phyloP scores from a whole-genome alignment of 495 filamentous ascomycete species.

The Echria macrotheca region DNA sequence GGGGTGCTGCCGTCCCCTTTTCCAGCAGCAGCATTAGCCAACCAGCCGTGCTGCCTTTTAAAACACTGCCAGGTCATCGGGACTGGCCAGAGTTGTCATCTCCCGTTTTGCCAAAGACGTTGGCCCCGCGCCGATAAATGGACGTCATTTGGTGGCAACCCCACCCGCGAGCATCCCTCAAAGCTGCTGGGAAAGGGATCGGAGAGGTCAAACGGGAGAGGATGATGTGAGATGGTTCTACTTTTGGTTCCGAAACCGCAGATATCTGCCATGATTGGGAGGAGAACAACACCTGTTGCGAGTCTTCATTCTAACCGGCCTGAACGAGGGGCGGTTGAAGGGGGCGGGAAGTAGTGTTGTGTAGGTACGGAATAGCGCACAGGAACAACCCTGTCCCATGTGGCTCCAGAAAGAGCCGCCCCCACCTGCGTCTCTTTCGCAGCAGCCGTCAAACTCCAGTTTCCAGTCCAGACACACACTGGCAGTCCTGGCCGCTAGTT shows the following conservation, averaged over 20 bases:
- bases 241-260: no score
- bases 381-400: constrained; percentile 1
- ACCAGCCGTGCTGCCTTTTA: neutral
- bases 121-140: constrained; percentile 1
- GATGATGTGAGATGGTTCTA: no score
- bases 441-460: neutral
- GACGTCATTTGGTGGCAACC: constrained; percentile 1
- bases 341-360: no score
- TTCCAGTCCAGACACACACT: neutral
- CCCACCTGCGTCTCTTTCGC: neutral
- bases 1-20: neutral
- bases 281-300: no score
- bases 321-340: no score
- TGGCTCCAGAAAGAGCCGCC: neutral
- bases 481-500: no score
- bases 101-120: constrained; percentile 6
- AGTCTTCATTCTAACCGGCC: no score
- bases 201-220: no score
- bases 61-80: neutral
- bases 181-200: no score
- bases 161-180: no score
- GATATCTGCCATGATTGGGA: no score
- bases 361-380: no score
- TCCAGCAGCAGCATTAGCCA: neutral
- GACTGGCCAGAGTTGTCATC: neutral